Evolutionary conservation across 371 early-diverging fungal species (phyloP).

Genomic region (Circinella umbellata): DNA sequence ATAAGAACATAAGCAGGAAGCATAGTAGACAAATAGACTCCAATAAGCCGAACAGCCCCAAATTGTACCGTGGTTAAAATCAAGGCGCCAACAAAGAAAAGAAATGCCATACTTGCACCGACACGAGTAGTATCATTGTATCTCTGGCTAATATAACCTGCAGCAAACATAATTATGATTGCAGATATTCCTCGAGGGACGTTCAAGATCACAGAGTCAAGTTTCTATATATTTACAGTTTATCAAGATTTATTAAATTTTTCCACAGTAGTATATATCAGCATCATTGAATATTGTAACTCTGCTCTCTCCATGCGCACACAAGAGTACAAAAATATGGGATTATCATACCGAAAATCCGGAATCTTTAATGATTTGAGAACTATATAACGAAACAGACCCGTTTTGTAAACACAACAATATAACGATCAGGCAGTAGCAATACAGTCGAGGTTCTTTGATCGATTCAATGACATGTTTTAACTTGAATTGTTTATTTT

Average conservation of each 20-base stretch:
- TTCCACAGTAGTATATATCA: no score
- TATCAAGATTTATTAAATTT: no score
- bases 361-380: constrained; percentile 14
- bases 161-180: constrained; percentile 1
- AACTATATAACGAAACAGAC: constrained; percentile 10
- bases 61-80: constrained; percentile 7
- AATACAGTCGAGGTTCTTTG: constrained; percentile 15
- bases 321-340: not conserved
- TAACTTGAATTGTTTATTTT: constrained; percentile 3
- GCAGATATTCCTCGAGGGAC: constrained; percentile 3
- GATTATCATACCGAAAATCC: constrained; percentile 23
- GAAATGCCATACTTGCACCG: constrained; percentile 9
- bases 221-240: not conserved
- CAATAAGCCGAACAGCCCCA: constrained; percentile 12
- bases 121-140: constrained; percentile 13
- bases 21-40: constrained; percentile 14
- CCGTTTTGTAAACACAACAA: constrained; percentile 17
- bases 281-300: no score
- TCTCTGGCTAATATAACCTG: constrained; percentile 10
- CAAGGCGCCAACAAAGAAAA: constrained; percentile 1
- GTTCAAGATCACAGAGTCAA: constrained; percentile 2
- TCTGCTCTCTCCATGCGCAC: no score
- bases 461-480: constrained; percentile 16
- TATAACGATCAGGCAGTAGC: constrained; percentile 5
- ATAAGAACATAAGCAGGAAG: constrained; percentile 12